Base-by-base conservation (phyloP, 495 filamentous ascomycete species). In the Xylaria scruposa region DNA sequence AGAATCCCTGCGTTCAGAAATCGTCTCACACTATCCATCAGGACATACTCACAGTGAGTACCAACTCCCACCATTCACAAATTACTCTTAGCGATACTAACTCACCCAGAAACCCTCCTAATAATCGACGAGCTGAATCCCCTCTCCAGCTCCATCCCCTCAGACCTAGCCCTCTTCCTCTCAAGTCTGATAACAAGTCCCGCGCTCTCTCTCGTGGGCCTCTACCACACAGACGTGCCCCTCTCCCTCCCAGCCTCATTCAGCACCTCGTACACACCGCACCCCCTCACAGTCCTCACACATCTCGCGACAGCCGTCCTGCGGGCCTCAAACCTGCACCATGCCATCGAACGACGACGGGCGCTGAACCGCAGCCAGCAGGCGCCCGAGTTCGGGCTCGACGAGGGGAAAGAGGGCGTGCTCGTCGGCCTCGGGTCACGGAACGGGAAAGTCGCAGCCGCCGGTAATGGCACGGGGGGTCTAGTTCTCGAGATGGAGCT, bases 401-500 rank as follows among this genome's bases (percentile, higher is more conserved):
- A 83, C 21, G 92, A 97, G 78, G 88, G 88, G 12, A 83, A 85
- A 33, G 93, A 97, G 73, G 95, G 95, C 40, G 86, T 94, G 15
- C 74, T 97, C 0, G 75, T 91, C 17, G 91, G 92, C 0, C 70
- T 91, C 8, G 81, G 86, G 29, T 76, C 82, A 64, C 53, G 72
- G 9, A 68, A 49, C 13, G 51, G 51, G 29, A 73, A 69, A 44
- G 46, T 3, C 36, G 70, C 19, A 1, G 79, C 10, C 31, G 26
- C 36, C 44, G 17, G 19, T 9, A 21, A 9, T 26, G 59, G 33
- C 19, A 9, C 46, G 2, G 59, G 38, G 0, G 21, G 91, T 0
- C 79, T 96, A 4, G 94, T 97, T 3, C 73, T 99, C 3, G 90
- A 94, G 72, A 90, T 97, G 88, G 94, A 98, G 81, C 85, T 97